Evolutionary conservation across 352 stramenopile genomes (phyloP), one percentile per base, ranked within the genome.

Genomic region (Elongisporangium prolatum): DNA sequence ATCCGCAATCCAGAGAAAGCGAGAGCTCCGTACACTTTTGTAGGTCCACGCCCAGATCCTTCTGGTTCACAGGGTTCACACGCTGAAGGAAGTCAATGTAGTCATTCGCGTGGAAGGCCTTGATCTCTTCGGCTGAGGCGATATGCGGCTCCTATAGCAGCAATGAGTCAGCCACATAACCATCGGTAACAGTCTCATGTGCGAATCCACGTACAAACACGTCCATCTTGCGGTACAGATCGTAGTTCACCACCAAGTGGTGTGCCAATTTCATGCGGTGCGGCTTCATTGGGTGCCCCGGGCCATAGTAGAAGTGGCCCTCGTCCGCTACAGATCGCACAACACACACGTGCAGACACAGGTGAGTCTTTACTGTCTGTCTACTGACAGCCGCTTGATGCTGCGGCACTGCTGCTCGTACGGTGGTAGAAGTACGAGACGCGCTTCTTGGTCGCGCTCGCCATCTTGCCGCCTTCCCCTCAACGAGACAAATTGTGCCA

Each of bases 191-290:
- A n/a, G n/a, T n/a, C n/a, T n/a, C n/a, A n/a, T n/a, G n/a, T n/a
- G n/a, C 20, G 53, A 40, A 34, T 21, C 4, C 16, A 74, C 77
- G 21, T 80, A 96, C 85, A 82, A 99, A 99, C 44, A 98, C 96
- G 63, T 99, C 96, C 96, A 99, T 99, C 74, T 99, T 97, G 51
- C 92, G 90, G 74, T 99, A 99, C 20, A 99, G 72, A 24, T 98
- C 96, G 74, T 99, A 99, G 48, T 91, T 91, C n/a, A 99, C 78
- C 40, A 99, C 89, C 3, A 99, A 83, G 67, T 99, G 96, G 76
- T 99, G 97, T 50, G 97, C 88, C 64, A 99, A 74, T 79, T 98
- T 98, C 44, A 99, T 83, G 54, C 97, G 91, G 59, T 93, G 86
- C 8, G 96, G 96, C 83, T 99, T 99, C 97, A 99, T 99, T 34